These are phyloP conservation scores for Microsporum audouinii DNA, from an alignment of 2,329 filamentous ascomycete genomes.

Conservation along the genomic window DNA sequence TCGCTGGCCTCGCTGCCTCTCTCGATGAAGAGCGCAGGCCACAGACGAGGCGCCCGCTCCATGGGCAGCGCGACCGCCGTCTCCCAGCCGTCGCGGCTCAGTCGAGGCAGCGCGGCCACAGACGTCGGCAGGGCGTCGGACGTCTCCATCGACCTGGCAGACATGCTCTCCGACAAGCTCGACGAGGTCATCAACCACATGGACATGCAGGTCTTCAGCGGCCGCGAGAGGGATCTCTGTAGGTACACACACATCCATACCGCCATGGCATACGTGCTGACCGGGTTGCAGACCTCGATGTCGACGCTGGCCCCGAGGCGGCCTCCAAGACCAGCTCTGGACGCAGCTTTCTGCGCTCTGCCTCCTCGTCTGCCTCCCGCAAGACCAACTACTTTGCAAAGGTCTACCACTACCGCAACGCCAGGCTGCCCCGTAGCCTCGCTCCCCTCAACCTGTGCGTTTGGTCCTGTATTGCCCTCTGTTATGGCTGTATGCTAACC, in stretches of 20 bases:
- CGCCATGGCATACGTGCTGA: conserved; percentile 1
- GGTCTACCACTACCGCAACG: conserved; percentile 68
- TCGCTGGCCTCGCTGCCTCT: background rate
- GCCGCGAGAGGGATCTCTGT: conserved; percentile 30
- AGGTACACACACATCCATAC: conserved; percentile 3
- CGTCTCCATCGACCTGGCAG: conserved; percentile 30
- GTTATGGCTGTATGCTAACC: background rate
- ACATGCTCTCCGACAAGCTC: conserved; percentile 52
- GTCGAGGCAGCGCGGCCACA: background rate
- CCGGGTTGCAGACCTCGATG: conserved; percentile 5
- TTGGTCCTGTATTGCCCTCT: background rate
- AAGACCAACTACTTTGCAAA: conserved; percentile 58
- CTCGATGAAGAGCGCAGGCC: background rate
- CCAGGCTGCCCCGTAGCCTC: conserved; percentile 56
- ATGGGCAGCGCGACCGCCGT: background rate
- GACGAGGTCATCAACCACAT: conserved; percentile 61
- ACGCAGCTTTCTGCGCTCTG: background rate
- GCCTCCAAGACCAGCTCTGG: background rate
- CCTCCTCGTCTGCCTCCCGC: conserved; percentile 18
- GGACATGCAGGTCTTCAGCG: conserved; percentile 49
- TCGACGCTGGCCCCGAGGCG: background rate
- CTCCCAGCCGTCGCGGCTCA: background rate
- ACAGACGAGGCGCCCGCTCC: background rate
- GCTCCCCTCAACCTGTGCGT: conserved; percentile 56
- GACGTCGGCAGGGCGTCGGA: conserved; percentile 28